Evolutionary conservation across 768 basidiomycete genomes (phyloP), one percentile per base, ranked within the genome.

Genomic region (Leucosporidium yakuticum): DNA sequence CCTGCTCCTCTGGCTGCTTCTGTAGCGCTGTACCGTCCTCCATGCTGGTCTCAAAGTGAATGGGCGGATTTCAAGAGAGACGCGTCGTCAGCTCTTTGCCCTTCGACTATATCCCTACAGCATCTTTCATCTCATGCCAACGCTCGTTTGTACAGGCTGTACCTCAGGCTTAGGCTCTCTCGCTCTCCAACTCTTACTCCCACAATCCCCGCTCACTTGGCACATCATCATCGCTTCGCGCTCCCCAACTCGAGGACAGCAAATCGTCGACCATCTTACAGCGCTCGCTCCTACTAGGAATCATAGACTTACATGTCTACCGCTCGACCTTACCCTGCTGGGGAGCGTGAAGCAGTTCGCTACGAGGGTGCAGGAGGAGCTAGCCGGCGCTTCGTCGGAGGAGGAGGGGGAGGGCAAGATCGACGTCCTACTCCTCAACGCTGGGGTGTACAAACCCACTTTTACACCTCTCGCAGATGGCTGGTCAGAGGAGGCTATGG

Each of bases 381-480:
- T 31, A 17, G 47, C 7, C 17, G 23, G n/a, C n/a, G n/a, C n/a
- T n/a, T n/a, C n/a, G n/a, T n/a, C n/a, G n/a, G n/a, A 55, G 19
- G 9, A 2, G 8, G 39, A n/a, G 34, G 31, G 23, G 56, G 17
- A 4, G n/a, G n/a, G 19, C 17, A 12, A 15, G 44, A 23, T 70
- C 25, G 69, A 70, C 20, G 17, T 12, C 4, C 8, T 70, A 2
- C 17, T 67, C 5, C 60, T 70, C 23, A 70, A 67, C n/a, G 69
- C 69, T 11, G 69, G 60, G 2, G 23, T 36, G 7, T 70, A 59
- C 62, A 67, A 60, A 15, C 9, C 14, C 14, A 34, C 23, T 14
- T 23, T 12, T 20, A 39, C 17, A 17, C 51, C 8, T 7, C 29
- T 2, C 11, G 21, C 23, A 15, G 21, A 19, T 2, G n/a, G 20